Evolutionary conservation across 805 yeast genomes (phyloP).

Genomic region (Candida tammaniensis): DNA sequence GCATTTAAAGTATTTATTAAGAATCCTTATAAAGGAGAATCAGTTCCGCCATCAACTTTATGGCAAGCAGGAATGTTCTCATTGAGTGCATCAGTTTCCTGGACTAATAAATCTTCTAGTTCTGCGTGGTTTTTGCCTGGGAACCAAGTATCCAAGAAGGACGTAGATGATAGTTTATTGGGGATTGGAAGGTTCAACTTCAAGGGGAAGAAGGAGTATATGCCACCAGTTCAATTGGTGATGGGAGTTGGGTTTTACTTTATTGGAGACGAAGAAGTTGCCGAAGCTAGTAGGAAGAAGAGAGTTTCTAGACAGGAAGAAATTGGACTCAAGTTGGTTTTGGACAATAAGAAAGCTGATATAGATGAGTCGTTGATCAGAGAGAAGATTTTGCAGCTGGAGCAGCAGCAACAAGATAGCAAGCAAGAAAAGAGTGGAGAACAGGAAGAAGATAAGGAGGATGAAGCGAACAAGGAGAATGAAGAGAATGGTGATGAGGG

Average conservation of each 20-base stretch:
- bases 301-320: conserved; percentile 32
- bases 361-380: conserved; percentile 22
- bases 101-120: conserved; percentile 81
- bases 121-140: conserved; percentile 87
- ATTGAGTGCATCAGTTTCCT: conserved; percentile 78
- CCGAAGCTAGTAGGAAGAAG: conserved; percentile 25
- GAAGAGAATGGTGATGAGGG: conserved; percentile 12
- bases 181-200: conserved; percentile 61
- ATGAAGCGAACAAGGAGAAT: conserved; percentile 23
- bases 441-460: conserved; percentile 10
- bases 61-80: conserved; percentile 87
- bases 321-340: conserved; percentile 35
- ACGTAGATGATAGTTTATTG: conserved; percentile 55
- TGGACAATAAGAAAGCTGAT: conserved; percentile 36
- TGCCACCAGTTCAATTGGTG: conserved; percentile 80
- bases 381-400: conserved; percentile 14
- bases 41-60: conserved; percentile 80
- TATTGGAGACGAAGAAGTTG: conserved; percentile 59
- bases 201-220: conserved; percentile 50
- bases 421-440: conserved; percentile 9
- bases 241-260: conserved; percentile 89
- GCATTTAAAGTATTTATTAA: conserved; percentile 76
- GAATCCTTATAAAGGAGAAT: conserved; percentile 69
- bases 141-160: conserved; percentile 64
- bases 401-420: conserved; percentile 7